Percentiles rank a stretch among this genome's conserved stretches.
phyloP scores from a whole-genome alignment of 768 basidiomycete species.

The Zangia roseola region DNA sequence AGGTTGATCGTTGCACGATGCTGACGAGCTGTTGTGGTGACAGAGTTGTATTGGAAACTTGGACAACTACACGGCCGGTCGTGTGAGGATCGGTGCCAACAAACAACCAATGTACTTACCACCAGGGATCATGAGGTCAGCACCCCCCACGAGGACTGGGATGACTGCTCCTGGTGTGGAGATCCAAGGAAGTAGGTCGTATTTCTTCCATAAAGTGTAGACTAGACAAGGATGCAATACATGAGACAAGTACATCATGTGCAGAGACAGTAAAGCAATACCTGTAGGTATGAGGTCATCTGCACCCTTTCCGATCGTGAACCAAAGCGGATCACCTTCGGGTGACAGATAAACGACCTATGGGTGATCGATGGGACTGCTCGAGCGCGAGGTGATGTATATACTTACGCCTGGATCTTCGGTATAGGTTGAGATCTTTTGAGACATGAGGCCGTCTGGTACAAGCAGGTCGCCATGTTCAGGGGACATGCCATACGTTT shows the following conservation, averaged over 20 bases:
- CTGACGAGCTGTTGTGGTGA: conserved; percentile 55
- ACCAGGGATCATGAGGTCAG: conserved; percentile 88
- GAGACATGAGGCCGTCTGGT: conserved; percentile 67
- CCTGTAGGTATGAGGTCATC: conserved; percentile 74
- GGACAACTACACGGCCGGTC: conserved; percentile 47
- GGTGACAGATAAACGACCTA: conserved; percentile 64
- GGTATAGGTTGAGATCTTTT: conserved; percentile 66
- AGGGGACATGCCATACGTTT: conserved; percentile 44
- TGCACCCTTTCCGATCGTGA: conserved; percentile 64
- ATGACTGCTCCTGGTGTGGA: conserved; percentile 71
- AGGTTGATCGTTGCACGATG: conserved; percentile 49
- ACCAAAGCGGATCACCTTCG: conserved; percentile 77
- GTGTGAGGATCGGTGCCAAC: background rate
- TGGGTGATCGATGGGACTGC: background rate
- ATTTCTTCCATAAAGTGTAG: conserved; percentile 78
- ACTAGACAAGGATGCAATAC: conserved; percentile 34
- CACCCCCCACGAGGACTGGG: conserved; percentile 70
- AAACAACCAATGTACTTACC: conserved; percentile 43
- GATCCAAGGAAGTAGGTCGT: conserved; percentile 65
- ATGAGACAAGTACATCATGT: background rate
- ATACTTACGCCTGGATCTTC: conserved; percentile 60
- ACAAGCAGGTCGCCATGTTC: conserved; percentile 71
- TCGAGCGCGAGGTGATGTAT: background rate
- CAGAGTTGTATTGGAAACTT: conserved; percentile 42
- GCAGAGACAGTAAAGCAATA: conserved; percentile 10